phyloP scores from a whole-genome alignment of 1,284 basidiomycete genomes.

The Porodaedalea pini region DNA sequence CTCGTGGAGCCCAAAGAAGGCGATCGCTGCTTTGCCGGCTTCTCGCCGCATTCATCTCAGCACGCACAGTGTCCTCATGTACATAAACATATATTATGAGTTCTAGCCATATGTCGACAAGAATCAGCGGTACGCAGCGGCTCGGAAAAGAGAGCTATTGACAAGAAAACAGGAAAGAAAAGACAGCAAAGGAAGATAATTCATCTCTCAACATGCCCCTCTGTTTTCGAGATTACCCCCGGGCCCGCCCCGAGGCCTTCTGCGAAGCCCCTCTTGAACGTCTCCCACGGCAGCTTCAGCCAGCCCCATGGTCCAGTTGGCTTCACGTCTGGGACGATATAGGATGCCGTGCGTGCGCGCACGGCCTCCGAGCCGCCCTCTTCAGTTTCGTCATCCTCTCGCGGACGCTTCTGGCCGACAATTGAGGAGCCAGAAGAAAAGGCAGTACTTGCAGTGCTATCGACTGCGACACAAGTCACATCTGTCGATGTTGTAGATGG shows the following conservation, averaged over 20 bases:
- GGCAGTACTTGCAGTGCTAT: not conserved
- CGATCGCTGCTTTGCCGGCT: not conserved
- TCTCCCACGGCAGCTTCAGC: slow-evolving; percentile 20
- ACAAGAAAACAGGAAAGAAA: not conserved
- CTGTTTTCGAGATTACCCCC: not conserved
- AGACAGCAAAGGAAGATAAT: not conserved
- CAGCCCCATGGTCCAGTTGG: slow-evolving; percentile 18
- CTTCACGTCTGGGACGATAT: slow-evolving; percentile 1
- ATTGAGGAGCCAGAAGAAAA: not conserved
- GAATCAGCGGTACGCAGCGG: not conserved
- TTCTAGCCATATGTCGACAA: no score
- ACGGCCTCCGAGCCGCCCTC: not conserved
- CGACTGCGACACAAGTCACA: slow-evolving; percentile 2
- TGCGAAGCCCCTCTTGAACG: slow-evolving; percentile 19
- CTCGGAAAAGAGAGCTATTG: not conserved
- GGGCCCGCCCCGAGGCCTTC: slow-evolving; percentile 15
- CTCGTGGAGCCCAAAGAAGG: slow-evolving; percentile 1
- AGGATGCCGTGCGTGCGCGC: slow-evolving; percentile 11
- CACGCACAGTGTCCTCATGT: no score
- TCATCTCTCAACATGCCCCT: not conserved
- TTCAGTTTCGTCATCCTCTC: slow-evolving; percentile 12
- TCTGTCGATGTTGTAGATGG: slow-evolving; percentile 11
- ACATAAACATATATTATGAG: no score
- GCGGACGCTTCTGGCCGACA: slow-evolving; percentile 8
- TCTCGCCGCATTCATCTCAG: not conserved